phyloP scores from a whole-genome alignment of 2,329 filamentous ascomycete genomes.

The Aspergillus sojae region DNA sequence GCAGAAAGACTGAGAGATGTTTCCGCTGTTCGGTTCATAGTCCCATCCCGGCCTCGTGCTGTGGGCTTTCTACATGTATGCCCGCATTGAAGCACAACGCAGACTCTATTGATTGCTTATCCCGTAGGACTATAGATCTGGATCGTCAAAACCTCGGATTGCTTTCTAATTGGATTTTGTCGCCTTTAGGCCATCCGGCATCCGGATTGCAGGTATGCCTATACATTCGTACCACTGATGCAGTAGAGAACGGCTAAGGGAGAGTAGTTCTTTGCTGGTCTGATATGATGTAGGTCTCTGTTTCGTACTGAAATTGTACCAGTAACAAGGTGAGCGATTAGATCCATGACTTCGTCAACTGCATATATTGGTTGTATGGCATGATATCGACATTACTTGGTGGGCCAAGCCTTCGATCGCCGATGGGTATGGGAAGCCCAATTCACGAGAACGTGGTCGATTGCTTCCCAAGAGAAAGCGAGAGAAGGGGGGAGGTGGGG shows the following conservation, averaged over 20 bases:
- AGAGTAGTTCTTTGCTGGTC: background rate
- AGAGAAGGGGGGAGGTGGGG: background rate
- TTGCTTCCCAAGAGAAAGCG: background rate
- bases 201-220: background rate
- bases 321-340: background rate
- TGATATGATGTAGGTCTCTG: background rate
- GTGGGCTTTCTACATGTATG: background rate
- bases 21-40: background rate
- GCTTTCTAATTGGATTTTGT: background rate
- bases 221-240: background rate
- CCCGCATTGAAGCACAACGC: background rate
- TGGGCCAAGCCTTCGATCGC: background rate
- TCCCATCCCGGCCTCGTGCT: background rate
- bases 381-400: background rate
- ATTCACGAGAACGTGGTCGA: background rate
- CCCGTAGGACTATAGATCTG: background rate
- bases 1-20: background rate
- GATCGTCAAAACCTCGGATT: background rate
- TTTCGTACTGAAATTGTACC: background rate
- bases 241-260: background rate
- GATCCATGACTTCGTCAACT: background rate
- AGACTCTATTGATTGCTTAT: background rate
- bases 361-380: background rate
- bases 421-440: background rate
- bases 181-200: background rate